Percentiles rank a stretch among this genome's conserved stretches.
phyloP scores from a whole-genome alignment of 1,284 basidiomycete genomes.

The Rhodotorula sp. region DNA sequence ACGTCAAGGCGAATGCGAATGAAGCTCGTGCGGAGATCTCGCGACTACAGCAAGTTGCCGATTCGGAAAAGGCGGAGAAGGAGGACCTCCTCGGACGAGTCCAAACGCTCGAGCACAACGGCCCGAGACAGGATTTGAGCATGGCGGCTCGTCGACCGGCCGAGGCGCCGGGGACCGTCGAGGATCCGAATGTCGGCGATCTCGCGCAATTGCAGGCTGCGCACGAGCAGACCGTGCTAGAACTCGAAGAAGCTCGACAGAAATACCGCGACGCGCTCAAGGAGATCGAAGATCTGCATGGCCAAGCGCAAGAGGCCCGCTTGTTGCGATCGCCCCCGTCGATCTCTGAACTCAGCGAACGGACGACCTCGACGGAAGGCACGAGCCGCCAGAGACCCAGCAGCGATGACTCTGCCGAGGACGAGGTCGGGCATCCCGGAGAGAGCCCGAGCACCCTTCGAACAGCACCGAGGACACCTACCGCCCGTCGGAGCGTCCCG shows the following conservation, averaged over 20 bases:
- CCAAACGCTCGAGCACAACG: slow-evolving; percentile 25
- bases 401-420: slow-evolving; percentile 6
- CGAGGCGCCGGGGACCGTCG: slow-evolving; percentile 20
- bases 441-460: not conserved
- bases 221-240: slow-evolving; percentile 66
- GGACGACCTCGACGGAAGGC: not conserved
- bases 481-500: slow-evolving; percentile 44
- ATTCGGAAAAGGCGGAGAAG: slow-evolving; percentile 29
- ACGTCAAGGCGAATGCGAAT: slow-evolving; percentile 68
- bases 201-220: slow-evolving; percentile 51
- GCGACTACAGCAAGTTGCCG: slow-evolving; percentile 55
- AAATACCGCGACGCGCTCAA: slow-evolving; percentile 86
- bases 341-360: slow-evolving; percentile 1
- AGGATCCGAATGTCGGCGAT: slow-evolving; percentile 6
- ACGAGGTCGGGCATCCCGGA: slow-evolving; percentile 10
- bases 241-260: slow-evolving; percentile 70
- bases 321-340: slow-evolving; percentile 12
- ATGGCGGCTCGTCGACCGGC: slow-evolving; percentile 36
- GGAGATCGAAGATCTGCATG: slow-evolving; percentile 74
- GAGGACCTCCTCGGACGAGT: slow-evolving; percentile 35
- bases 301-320: slow-evolving; percentile 32
- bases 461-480: slow-evolving; percentile 28
- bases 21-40: slow-evolving; percentile 64
- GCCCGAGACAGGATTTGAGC: not conserved
- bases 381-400: not conserved